phyloP scores from a whole-genome alignment of 345 rosid species.

The Eutrema heterophyllum region DNA sequence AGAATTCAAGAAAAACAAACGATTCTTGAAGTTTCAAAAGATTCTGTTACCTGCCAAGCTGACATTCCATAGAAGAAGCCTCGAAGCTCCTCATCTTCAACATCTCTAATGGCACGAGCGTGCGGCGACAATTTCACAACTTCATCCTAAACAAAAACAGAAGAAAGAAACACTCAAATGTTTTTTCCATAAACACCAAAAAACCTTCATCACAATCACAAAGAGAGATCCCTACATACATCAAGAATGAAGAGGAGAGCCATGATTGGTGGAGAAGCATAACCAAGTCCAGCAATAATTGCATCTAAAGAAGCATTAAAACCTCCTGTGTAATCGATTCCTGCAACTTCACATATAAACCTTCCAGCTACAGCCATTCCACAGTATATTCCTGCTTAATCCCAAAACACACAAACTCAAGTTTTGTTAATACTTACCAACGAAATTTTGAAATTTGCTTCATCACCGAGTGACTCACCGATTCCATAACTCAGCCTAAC shows the following conservation, averaged over 20 bases:
- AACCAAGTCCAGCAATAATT: conserved; percentile 78
- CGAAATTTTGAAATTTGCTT: not conserved
- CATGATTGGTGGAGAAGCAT: conserved; percentile 92
- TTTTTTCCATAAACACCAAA: not conserved
- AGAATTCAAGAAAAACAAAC: not conserved
- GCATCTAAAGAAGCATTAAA: conserved; percentile 73
- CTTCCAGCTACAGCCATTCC: conserved; percentile 88
- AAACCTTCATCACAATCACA: not conserved
- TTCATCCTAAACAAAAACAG: conserved; percentile 64
- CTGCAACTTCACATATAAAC: conserved; percentile 73
- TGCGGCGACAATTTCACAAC: conserved; percentile 90
- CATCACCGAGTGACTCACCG: conserved; percentile 39
- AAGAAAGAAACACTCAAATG: not conserved
- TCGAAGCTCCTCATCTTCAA: conserved; percentile 95
- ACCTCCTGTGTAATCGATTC: conserved; percentile 82
- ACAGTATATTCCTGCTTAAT: conserved; percentile 67
- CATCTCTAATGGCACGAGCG: conserved; percentile 97
- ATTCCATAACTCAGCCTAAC: conserved; percentile 82
- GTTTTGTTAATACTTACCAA: not conserved
- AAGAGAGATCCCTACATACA: conserved; percentile 39
- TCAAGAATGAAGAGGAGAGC: conserved; percentile 92
- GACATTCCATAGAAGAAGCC: conserved; percentile 97
- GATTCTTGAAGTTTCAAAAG: not conserved
- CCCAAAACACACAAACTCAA: not conserved
- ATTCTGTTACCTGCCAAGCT: conserved; percentile 76